A percentile compares a stretch with the other conserved stretches of the same genome.
phyloP scores from a whole-genome alignment of 2,329 filamentous ascomycete species.

The Alternaria arborescens region DNA sequence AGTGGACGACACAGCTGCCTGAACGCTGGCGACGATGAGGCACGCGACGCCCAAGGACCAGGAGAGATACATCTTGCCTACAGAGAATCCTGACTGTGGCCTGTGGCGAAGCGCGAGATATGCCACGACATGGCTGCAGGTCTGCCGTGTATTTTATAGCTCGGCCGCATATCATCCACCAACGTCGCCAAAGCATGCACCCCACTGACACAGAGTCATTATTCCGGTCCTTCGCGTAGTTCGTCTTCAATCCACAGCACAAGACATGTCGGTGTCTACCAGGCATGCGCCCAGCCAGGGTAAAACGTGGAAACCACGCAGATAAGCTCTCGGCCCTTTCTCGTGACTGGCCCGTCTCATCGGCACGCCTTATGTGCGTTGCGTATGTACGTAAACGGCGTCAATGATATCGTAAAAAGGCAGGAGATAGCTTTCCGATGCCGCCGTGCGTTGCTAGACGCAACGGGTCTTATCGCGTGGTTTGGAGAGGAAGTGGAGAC shows the following conservation, averaged over 20 bases:
- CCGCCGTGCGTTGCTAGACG: background rate
- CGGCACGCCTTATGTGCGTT: background rate
- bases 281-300: background rate
- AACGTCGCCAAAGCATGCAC: background rate
- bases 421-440: constrained; percentile 4
- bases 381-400: constrained; percentile 7
- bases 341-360: constrained; percentile 1
- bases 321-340: constrained; percentile 8
- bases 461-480: constrained; percentile 10
- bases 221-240: background rate
- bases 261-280: background rate
- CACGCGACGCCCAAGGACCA: constrained; percentile 12
- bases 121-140: background rate
- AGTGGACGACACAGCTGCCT: constrained; percentile 42
- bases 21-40: constrained; percentile 13
- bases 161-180: background rate
- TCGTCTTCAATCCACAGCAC: background rate
- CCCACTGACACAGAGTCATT: constrained; percentile 1
- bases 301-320: background rate
- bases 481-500: constrained; percentile 8
- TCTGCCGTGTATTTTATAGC: background rate
- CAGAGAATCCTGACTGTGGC: background rate
- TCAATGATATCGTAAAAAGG: background rate
- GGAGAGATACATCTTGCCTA: constrained; percentile 21
- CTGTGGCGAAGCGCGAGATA: background rate